Conservation (phyloP, 352 stramenopile species). For the Pythium apleroticum region DNA sequence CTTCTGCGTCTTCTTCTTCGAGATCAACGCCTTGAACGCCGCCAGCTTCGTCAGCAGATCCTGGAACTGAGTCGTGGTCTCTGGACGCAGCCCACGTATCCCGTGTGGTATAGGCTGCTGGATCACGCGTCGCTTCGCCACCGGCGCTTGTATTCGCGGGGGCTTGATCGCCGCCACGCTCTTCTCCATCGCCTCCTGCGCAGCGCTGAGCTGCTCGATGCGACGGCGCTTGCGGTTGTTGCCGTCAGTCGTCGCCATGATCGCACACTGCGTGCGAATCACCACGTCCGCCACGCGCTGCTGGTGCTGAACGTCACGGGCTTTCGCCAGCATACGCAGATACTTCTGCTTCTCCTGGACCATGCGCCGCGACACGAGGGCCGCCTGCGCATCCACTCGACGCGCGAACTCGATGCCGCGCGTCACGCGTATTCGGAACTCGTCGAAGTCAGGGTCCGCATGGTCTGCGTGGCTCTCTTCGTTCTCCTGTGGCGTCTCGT, state of each 20-base stretch:
- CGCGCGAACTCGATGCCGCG: conserved; percentile 48
- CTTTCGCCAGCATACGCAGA: conserved; percentile 35
- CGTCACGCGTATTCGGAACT: conserved; percentile 69
- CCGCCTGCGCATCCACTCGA: conserved; percentile 38
- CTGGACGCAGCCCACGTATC: neutral
- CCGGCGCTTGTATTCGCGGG: neutral
- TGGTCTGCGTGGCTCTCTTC: neutral
- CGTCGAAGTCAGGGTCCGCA: conserved; percentile 34
- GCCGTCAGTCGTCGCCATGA: conserved; percentile 41
- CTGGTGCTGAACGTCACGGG: conserved; percentile 49
- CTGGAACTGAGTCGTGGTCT: neutral
- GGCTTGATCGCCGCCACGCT: neutral
- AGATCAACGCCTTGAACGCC: conserved; percentile 15
- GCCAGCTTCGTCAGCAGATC: conserved; percentile 26
- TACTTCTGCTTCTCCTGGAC: conserved; percentile 50
- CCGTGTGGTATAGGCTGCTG: neutral
- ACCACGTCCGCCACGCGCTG: conserved; percentile 62
- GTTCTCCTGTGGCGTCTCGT: neutral
- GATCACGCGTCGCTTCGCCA: neutral
- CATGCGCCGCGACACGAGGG: conserved; percentile 35
- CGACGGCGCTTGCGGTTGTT: conserved; percentile 36
- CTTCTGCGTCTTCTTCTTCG: neutral
- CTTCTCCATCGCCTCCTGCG: conserved; percentile 39
- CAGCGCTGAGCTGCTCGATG: conserved; percentile 49
- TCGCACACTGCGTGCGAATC: conserved; percentile 54